Conservation (phyloP, 1,284 basidiomycete species). For the Boletus hoseneyae region DNA sequence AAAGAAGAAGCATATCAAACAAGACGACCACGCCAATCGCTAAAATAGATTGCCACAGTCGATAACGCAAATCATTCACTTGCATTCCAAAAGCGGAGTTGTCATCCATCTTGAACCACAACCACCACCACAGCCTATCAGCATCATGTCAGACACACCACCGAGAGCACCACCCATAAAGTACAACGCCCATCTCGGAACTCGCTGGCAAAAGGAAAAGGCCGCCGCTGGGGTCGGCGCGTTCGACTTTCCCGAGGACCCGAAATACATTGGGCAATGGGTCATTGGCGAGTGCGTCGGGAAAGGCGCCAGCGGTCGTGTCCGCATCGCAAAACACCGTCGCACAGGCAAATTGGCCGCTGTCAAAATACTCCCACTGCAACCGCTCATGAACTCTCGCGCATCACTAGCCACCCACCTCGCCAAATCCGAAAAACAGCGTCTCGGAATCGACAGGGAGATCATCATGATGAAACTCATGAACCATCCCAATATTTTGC, state of each 20-base stretch:
- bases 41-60: too few species aligned
- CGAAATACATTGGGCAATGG: slow-evolving; percentile 74
- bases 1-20: too few species aligned
- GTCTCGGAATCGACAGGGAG: slow-evolving; percentile 92
- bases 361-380: slow-evolving; percentile 95
- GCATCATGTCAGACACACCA: slow-evolving; percentile 39
- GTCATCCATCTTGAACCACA: background rate
- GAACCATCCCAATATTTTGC: slow-evolving; percentile 96
- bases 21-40: too few species aligned
- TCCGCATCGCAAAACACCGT: slow-evolving; percentile 91
- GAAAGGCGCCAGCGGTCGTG: slow-evolving; percentile 92
- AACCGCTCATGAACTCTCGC: slow-evolving; percentile 76
- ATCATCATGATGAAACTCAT: slow-evolving; percentile 99
- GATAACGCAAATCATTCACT: too few species aligned
- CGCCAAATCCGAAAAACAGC: slow-evolving; percentile 82
- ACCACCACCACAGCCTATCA: too few species aligned
- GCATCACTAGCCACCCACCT: slow-evolving; percentile 70
- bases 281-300: slow-evolving; percentile 93
- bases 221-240: slow-evolving; percentile 64
- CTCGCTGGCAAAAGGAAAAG: slow-evolving; percentile 81
- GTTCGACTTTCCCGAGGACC: slow-evolving; percentile 73
- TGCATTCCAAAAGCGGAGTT: background rate
- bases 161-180: slow-evolving; percentile 66
- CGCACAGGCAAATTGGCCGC: slow-evolving; percentile 92
- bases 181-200: slow-evolving; percentile 66